Percentiles rank a stretch among this genome's conserved stretches.
phyloP scores from a whole-genome alignment of 1,139 yeast species.

The Protomyces gravidus region DNA sequence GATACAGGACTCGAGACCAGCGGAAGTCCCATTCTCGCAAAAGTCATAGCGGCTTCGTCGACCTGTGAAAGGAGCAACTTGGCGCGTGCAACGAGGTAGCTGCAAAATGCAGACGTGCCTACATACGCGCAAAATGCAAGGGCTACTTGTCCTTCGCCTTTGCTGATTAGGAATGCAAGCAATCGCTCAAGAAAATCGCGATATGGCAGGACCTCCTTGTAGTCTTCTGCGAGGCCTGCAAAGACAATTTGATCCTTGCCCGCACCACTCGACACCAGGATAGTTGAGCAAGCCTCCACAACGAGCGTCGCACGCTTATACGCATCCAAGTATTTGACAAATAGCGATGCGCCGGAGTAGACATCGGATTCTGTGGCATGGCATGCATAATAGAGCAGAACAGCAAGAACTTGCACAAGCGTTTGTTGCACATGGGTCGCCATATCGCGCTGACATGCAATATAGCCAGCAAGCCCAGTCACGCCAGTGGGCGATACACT shows the following conservation, averaged over 20 bases:
- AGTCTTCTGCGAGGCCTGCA: neutral
- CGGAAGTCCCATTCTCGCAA: constrained; percentile 10
- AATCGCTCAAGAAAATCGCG: constrained; percentile 10
- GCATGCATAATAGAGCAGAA: constrained; percentile 5
- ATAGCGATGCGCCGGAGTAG: neutral
- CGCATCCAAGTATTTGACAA: constrained; percentile 4
- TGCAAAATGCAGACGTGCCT: neutral
- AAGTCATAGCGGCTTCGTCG: constrained; percentile 3
- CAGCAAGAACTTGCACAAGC: neutral
- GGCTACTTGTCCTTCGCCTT: neutral
- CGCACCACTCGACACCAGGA: neutral
- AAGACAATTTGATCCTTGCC: neutral
- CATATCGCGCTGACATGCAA: constrained; percentile 4
- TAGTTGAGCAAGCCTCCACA: neutral
- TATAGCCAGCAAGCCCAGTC: constrained; percentile 6
- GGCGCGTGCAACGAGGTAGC: constrained; percentile 9
- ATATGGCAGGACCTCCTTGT: neutral
- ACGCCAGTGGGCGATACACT: neutral
- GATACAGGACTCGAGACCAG: neutral
- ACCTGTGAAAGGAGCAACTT: neutral
- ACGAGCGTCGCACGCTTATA: neutral
- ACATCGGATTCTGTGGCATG: constrained; percentile 5
- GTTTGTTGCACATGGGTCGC: neutral
- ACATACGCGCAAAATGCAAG: constrained; percentile 2
- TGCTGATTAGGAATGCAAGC: constrained; percentile 4